Evolutionary conservation across 805 yeast species (phyloP).

Genomic region (Hanseniaspora mollemarum): DNA sequence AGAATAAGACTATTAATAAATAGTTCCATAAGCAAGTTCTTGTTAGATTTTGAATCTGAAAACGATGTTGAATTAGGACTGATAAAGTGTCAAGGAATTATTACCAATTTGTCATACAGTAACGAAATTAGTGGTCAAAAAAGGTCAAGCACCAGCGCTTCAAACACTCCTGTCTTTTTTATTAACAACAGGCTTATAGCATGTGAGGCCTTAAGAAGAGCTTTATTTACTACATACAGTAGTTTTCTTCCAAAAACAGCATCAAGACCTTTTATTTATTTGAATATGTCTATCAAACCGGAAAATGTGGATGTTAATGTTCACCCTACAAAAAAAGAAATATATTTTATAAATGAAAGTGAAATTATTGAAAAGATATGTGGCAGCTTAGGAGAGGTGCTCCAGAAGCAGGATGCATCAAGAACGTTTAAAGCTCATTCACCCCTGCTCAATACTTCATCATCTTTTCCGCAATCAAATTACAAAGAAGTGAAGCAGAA

Average conservation of each 20-base stretch:
- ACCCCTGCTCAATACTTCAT: conserved; percentile 37
- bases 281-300: conserved; percentile 58
- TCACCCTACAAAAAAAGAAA: conserved; percentile 93
- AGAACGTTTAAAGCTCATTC: conserved; percentile 51
- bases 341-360: conserved; percentile 71
- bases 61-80: conserved; percentile 40
- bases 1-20: conserved; percentile 70
- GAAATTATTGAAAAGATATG: conserved; percentile 64
- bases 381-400: conserved; percentile 36
- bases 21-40: conserved; percentile 49
- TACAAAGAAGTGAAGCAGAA: neutral
- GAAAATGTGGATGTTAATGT: conserved; percentile 78
- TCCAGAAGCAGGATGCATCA: conserved; percentile 52
- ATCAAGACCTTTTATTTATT: conserved; percentile 60
- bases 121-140: conserved; percentile 35
- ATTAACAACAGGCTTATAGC: conserved; percentile 74
- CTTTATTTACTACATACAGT: conserved; percentile 50
- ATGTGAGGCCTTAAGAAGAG: conserved; percentile 68
- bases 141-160: conserved; percentile 12
- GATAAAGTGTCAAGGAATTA: conserved; percentile 41
- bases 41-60: conserved; percentile 39
- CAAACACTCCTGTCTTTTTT: conserved; percentile 61
- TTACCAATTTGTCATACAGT: conserved; percentile 57
- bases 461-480: neutral
- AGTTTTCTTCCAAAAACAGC: conserved; percentile 63